Percentiles rank a stretch among this genome's conserved stretches.
phyloP scores from a whole-genome alignment of 2,329 filamentous ascomycete species.

The Ophiognomonia clavigignenti-juglandacearum region DNA sequence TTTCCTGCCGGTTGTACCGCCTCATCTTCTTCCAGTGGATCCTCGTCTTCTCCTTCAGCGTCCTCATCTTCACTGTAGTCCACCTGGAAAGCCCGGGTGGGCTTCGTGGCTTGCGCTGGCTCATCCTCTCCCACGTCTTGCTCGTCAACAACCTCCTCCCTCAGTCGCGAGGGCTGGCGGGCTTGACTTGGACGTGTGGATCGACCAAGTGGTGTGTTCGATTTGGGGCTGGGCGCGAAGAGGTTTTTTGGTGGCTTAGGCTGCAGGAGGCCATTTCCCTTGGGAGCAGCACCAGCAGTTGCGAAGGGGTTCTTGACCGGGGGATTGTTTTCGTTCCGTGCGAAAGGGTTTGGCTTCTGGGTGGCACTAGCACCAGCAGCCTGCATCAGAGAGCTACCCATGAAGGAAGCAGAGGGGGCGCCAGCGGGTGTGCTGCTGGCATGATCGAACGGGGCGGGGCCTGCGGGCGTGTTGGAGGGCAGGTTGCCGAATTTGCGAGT shows the following conservation, averaged over 20 bases:
- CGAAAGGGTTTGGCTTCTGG: conserved; percentile 13
- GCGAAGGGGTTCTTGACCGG: conserved; percentile 14
- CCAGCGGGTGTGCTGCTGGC: conserved; percentile 53
- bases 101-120: conserved; percentile 26
- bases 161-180: conserved; percentile 47
- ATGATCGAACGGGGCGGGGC: conserved; percentile 45
- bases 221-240: conserved; percentile 30
- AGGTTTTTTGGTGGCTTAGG: conserved; percentile 29
- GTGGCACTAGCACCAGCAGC: conserved; percentile 19
- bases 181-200: conserved; percentile 37
- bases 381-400: conserved; percentile 50
- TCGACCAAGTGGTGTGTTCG: conserved; percentile 41
- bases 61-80: conserved; percentile 32
- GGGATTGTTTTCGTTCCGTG: conserved; percentile 9
- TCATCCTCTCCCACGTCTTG: conserved; percentile 33
- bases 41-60: conserved; percentile 31
- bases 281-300: conserved; percentile 4
- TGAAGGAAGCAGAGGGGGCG: conserved; percentile 49
- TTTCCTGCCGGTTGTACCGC: conserved; percentile 14
- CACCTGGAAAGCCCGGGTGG: conserved; percentile 26
- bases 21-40: conserved; percentile 32
- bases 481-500: conserved; percentile 37
- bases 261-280: conserved; percentile 8
- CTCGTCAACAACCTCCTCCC: conserved; percentile 34
- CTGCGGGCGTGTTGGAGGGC: conserved; percentile 50